Percentiles rank a stretch among this genome's conserved stretches.
Conservation (phyloP, 2,329 filamentous ascomycete species). For the Tolypocladium cylindrosporum region DNA sequence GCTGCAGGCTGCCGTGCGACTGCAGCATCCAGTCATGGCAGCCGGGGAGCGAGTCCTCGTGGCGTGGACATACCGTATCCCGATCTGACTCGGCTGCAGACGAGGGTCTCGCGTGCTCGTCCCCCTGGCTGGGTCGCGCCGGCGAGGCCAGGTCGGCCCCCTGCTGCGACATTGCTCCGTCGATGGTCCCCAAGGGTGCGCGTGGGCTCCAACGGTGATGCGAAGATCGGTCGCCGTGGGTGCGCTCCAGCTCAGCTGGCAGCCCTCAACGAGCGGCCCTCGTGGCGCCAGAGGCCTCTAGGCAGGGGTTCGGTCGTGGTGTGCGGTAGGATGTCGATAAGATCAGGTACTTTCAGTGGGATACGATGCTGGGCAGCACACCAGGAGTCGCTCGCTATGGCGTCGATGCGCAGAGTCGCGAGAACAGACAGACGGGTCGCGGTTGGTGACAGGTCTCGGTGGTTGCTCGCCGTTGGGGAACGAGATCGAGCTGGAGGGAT, state of each 20-base stretch:
- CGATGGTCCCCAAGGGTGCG: neutral
- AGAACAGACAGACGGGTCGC: neutral
- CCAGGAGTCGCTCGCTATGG: neutral
- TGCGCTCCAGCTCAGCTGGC: slow-evolving; percentile 3
- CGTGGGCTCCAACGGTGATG: neutral
- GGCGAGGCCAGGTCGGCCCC: slow-evolving; percentile 18
- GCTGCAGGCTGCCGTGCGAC: slow-evolving; percentile 4
- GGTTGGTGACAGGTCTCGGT: neutral
- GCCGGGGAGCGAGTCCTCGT: slow-evolving; percentile 1
- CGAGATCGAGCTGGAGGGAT: neutral
- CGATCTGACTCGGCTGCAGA: slow-evolving; percentile 19
- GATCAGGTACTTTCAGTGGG: neutral
- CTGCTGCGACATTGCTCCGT: slow-evolving; percentile 23
- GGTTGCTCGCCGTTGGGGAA: neutral
- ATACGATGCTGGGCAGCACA: neutral
- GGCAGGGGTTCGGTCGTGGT: neutral
- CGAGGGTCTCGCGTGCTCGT: slow-evolving; percentile 15
- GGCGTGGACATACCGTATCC: slow-evolving; percentile 15
- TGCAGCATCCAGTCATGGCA: slow-evolving; percentile 1
- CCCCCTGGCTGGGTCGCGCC: slow-evolving; percentile 8
- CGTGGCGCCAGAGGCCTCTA: neutral
- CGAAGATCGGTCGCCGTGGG: neutral
- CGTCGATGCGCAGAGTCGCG: neutral
- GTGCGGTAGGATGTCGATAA: neutral
- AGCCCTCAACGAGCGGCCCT: slow-evolving; percentile 5